Evolutionary conservation across 2,329 filamentous ascomycete genomes (phyloP).

Genomic region (Talaromyces sp.): DNA sequence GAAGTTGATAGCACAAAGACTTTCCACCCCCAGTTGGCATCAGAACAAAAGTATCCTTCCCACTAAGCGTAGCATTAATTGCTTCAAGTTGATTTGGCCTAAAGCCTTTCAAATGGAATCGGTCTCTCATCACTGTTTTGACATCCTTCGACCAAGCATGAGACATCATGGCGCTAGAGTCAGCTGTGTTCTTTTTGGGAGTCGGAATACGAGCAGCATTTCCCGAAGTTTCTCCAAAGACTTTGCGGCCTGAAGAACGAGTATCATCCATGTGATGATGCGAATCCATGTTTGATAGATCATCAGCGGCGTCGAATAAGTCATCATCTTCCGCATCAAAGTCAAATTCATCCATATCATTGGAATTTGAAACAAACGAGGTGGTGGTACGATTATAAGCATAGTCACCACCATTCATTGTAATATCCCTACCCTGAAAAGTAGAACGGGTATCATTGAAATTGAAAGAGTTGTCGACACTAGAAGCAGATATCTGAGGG

Average conservation of each 20-base stretch:
- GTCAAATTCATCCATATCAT: slow-evolving; percentile 9
- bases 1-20: slow-evolving; percentile 92
- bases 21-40: slow-evolving; percentile 99
- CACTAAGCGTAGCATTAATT: slow-evolving; percentile 84
- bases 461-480: neutral
- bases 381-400: neutral
- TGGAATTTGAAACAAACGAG: neutral
- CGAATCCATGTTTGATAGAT: slow-evolving; percentile 26
- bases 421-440: neutral
- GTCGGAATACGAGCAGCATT: slow-evolving; percentile 31
- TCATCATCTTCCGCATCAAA: slow-evolving; percentile 38
- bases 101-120: slow-evolving; percentile 81
- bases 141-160: slow-evolving; percentile 84
- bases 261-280: slow-evolving; percentile 11
- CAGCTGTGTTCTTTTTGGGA: slow-evolving; percentile 17
- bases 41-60: slow-evolving; percentile 86
- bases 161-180: slow-evolving; percentile 47
- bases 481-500: neutral
- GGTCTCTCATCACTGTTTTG: slow-evolving; percentile 69
- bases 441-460: neutral
- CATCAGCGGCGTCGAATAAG: slow-evolving; percentile 39
- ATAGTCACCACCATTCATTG: neutral
- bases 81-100: slow-evolving; percentile 88
- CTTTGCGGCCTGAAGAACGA: slow-evolving; percentile 22
- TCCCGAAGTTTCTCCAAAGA: slow-evolving; percentile 39